Conservation (phyloP, 176 grass and related monocot species). For the Ensete ventricosum region DNA sequence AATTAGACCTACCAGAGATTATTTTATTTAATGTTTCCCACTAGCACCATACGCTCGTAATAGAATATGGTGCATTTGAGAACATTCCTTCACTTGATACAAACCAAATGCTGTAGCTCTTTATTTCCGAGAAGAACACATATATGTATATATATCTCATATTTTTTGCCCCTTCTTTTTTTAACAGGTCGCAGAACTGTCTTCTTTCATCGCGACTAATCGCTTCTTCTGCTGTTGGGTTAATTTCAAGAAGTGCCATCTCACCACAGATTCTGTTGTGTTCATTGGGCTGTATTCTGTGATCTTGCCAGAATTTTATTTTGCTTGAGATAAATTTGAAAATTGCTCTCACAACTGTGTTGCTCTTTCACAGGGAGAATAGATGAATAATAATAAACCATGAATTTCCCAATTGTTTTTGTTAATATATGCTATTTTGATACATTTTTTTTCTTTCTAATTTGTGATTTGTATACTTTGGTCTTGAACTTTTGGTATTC, state of each 20-base stretch:
- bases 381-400: not conserved
- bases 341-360: not conserved
- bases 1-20: no score
- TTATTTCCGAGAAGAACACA: not conserved
- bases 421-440: not conserved
- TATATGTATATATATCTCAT: not conserved
- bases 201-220: not conserved
- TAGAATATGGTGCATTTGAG: not conserved
- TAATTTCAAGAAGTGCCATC: not conserved
- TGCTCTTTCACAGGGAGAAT: not conserved
- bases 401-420: not conserved
- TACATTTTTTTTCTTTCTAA: not conserved
- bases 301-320: not conserved
- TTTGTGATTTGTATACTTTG: not conserved
- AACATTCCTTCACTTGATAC: not conserved
- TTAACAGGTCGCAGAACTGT: not conserved
- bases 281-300: not conserved
- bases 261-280: not conserved
- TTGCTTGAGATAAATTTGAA: not conserved
- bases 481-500: no score
- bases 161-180: not conserved
- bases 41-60: not conserved
- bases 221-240: not conserved
- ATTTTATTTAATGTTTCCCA: no score
- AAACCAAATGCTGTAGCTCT: not conserved